Conservation (phyloP, 495 filamentous ascomycete genomes). For the Penicillium parvum region DNA sequence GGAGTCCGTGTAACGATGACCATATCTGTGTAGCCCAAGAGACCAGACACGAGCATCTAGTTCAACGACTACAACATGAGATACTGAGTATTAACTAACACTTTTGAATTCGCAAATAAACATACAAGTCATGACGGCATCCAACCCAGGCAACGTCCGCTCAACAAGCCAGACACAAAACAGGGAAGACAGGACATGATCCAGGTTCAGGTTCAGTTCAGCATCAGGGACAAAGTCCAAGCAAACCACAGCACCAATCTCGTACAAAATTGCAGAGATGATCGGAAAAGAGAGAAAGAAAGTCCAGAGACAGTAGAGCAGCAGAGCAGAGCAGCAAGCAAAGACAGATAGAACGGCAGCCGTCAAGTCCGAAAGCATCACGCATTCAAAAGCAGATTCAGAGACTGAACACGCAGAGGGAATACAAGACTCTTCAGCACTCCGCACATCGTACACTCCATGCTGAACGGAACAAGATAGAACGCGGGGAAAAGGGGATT, state of each 20-base stretch:
- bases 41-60: too few species aligned
- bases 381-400: conserved; percentile 13
- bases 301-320: neutral
- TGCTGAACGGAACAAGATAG: conserved; percentile 11
- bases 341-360: conserved; percentile 4
- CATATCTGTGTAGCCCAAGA: too few species aligned
- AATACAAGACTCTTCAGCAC: conserved; percentile 10
- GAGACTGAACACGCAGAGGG: conserved; percentile 9
- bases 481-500: conserved; percentile 2
- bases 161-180: neutral
- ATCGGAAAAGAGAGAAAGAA: neutral
- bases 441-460: conserved; percentile 37
- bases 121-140: conserved; percentile 23
- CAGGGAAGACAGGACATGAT: conserved; percentile 1
- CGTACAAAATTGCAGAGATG: neutral
- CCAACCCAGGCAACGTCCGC: neutral
- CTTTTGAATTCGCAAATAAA: conserved; percentile 14
- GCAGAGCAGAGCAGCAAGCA: neutral
- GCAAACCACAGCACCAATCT: neutral
- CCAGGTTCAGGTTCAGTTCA: neutral
- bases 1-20: too few species aligned
- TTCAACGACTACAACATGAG: neutral
- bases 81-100: conserved; percentile 1
- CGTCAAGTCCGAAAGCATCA: conserved; percentile 11
- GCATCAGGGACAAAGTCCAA: neutral